Evolutionary conservation across 1,284 basidiomycete species (phyloP), one percentile per base, ranked within the genome.

Genomic region (Trametes versicolor): DNA sequence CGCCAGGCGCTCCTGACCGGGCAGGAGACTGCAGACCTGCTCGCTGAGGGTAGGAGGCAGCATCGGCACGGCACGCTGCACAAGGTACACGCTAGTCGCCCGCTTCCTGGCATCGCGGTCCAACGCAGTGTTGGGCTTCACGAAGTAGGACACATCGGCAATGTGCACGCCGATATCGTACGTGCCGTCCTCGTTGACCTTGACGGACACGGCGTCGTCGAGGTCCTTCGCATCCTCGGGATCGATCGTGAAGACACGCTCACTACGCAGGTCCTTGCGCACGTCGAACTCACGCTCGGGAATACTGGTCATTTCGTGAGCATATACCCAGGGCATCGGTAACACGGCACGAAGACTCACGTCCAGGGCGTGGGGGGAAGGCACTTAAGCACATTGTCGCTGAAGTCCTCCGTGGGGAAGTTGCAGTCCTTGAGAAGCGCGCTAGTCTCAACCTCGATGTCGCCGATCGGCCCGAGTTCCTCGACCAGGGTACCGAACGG

Each of bases 401-500:
- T 87, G 77, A 97, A 97, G 69, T 97, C 95, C 76, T 97, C 95
- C 0, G 94, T 94, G 1, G 95, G 95, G 88, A 97, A 97, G 79
- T 99, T 98, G 84, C 96, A 98, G 78, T 99, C 97, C 79, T 99
- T 99, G 71, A 99, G 85, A 64, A 99, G 82, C 15, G 98, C 98
- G 70, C 95, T 96, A 1, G 97, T 99, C 80, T 99, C 97, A 9
- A 98, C 97, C 79, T 99, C 96, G 57, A 97, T 91, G 71, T 99
- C 94, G 48, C 98, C 98, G 70, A 99, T 99, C n/a, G 95, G 93
- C 45, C 98, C 98, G 54, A 99, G 88, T 78, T 99, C 97, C 77
- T 99, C 98, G 43, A 99, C 97, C 43, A 99, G 84, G 37, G 97
- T 98, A 67, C 98, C 98, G 78, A 99, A 99, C 21, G 98, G 98